phyloP scores from a whole-genome alignment of 176 grass and related monocot species.

The Canna indica region DNA sequence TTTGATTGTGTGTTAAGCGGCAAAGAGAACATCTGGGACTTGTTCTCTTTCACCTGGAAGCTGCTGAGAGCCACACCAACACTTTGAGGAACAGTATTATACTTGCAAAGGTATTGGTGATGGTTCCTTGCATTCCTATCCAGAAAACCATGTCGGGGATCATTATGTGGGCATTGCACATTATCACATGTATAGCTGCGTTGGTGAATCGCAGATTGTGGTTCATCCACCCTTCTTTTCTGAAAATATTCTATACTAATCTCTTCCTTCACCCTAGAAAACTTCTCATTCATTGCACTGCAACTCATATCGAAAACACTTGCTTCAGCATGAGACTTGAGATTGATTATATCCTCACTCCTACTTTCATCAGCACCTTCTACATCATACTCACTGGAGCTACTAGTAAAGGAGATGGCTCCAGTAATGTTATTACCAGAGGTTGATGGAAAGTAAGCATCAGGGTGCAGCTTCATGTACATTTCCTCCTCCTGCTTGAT shows the following conservation, averaged over 20 bases:
- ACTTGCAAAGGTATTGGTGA: constrained; percentile 70
- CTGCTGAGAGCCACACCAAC: background rate
- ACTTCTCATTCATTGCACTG: constrained; percentile 4
- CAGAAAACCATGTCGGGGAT: constrained; percentile 50
- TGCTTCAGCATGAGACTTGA: background rate
- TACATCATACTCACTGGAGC: constrained; percentile 53
- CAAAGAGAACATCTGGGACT: constrained; percentile 41
- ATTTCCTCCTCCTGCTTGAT: constrained; percentile 73
- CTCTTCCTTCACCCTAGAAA: constrained; percentile 51
- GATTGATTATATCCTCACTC: constrained; percentile 20
- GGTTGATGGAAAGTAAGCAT: constrained; percentile 12
- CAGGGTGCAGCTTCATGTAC: constrained; percentile 43
- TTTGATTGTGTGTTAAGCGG: constrained; percentile 27
- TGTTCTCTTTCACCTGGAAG: constrained; percentile 38
- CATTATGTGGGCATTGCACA: constrained; percentile 46
- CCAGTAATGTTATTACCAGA: constrained; percentile 6
- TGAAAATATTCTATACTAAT: constrained; percentile 28
- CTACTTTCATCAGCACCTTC: constrained; percentile 28
- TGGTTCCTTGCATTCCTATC: constrained; percentile 62
- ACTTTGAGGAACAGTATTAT: constrained; percentile 32
- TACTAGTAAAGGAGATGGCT: constrained; percentile 33
- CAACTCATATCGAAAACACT: constrained; percentile 11
- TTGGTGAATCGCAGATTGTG: constrained; percentile 42
- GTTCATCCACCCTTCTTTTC: constrained; percentile 43
- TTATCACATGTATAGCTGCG: constrained; percentile 73